phyloP scores from a whole-genome alignment of 306 rosid genomes.

The Vigna hirtella region DNA sequence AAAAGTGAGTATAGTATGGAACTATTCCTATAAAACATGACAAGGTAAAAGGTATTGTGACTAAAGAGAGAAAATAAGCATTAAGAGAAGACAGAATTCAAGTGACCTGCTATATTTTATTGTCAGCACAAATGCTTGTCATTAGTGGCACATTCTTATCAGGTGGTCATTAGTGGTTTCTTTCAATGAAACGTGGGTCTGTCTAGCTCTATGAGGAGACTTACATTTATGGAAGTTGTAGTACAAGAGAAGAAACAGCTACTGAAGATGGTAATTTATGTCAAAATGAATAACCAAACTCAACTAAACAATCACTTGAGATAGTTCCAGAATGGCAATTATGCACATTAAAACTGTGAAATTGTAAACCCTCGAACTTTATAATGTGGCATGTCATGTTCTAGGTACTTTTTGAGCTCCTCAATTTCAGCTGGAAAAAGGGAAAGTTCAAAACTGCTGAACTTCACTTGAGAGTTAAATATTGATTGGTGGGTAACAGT shows the following conservation, averaged over 20 bases:
- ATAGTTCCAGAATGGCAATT: conserved; percentile 3
- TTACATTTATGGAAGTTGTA: conserved; percentile 26
- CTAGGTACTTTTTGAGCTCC: conserved; percentile 6
- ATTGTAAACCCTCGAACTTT: background rate
- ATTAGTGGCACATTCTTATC: conserved; percentile 31
- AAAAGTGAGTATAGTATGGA: background rate
- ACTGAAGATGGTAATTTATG: conserved; percentile 34
- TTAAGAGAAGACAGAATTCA: background rate
- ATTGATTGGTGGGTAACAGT: too few relatives aligned
- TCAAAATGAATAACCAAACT: conserved; percentile 20
- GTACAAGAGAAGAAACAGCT: conserved; percentile 37
- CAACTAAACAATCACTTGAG: conserved; percentile 18
- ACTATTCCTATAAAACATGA: background rate
- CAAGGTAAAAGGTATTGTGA: too few relatives aligned
- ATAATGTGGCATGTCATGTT: background rate
- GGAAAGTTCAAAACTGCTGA: background rate
- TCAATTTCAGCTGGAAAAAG: background rate
- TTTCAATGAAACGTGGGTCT: conserved; percentile 45
- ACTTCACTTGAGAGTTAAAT: too few relatives aligned
- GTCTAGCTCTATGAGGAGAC: conserved; percentile 37
- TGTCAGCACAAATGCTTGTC: conserved; percentile 28
- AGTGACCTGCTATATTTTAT: conserved; percentile 23
- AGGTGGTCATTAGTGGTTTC: conserved; percentile 42
- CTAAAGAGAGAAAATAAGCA: background rate
- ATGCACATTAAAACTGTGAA: background rate